phyloP scores from a whole-genome alignment of 495 filamentous ascomycete species.

The Aspergillus biplanus region DNA sequence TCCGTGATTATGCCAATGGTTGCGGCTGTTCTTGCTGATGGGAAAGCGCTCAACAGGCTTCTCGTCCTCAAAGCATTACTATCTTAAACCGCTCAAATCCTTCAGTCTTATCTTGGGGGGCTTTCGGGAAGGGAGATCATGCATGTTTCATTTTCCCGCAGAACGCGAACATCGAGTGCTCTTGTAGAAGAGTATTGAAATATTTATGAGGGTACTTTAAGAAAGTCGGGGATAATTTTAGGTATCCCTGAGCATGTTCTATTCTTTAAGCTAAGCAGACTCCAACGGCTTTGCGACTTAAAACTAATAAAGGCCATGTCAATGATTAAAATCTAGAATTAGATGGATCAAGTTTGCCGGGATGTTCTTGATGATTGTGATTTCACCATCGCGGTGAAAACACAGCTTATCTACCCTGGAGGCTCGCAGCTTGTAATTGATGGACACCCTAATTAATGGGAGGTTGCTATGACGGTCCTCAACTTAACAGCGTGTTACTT shows the following conservation, averaged over 20 bases:
- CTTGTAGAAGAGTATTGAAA: slow-evolving; percentile 19
- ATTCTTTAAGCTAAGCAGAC: slow-evolving; percentile 67
- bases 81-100: slow-evolving; percentile 62
- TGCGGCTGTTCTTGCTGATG: slow-evolving; percentile 57
- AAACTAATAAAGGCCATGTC: background rate
- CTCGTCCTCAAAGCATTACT: slow-evolving; percentile 65
- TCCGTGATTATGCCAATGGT: slow-evolving; percentile 71
- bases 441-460: slow-evolving; percentile 63
- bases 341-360: slow-evolving; percentile 46
- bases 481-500: slow-evolving; percentile 39
- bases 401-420: slow-evolving; percentile 69
- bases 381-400: slow-evolving; percentile 60
- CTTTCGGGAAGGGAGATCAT: slow-evolving; percentile 59
- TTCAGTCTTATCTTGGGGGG: slow-evolving; percentile 60
- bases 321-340: slow-evolving; percentile 33
- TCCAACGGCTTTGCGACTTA: slow-evolving; percentile 49
- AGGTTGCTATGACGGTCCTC: slow-evolving; percentile 55
- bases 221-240: slow-evolving; percentile 56
- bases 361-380: slow-evolving; percentile 69
- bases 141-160: slow-evolving; percentile 64
- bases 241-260: too few relatives aligned
- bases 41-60: slow-evolving; percentile 54
- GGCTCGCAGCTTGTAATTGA: slow-evolving; percentile 59
- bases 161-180: slow-evolving; percentile 28
- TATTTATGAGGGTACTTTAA: slow-evolving; percentile 48